phyloP scores from a whole-genome alignment of 2,329 filamentous ascomycete species.

The Penicillium palitans region DNA sequence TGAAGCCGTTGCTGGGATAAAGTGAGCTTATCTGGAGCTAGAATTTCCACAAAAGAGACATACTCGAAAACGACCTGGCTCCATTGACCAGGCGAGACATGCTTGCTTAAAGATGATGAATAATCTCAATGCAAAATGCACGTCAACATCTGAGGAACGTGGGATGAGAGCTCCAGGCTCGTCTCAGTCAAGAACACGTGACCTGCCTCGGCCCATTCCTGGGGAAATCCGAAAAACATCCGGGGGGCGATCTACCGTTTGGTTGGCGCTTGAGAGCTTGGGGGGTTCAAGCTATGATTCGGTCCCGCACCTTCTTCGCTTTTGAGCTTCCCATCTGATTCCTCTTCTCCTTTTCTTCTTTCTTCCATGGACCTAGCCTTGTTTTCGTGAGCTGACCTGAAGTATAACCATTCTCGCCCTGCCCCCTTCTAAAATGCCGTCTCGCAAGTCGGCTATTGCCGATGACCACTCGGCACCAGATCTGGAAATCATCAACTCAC shows the following conservation, averaged over 20 bases:
- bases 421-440: slow-evolving; percentile 28
- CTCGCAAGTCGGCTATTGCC: slow-evolving; percentile 31
- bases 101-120: slow-evolving; percentile 5
- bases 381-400: neutral
- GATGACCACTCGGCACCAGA: slow-evolving; percentile 62
- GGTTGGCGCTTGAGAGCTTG: slow-evolving; percentile 24
- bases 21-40: slow-evolving; percentile 15
- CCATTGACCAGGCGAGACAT: slow-evolving; percentile 35
- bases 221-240: slow-evolving; percentile 26
- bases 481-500: slow-evolving; percentile 72
- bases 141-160: neutral
- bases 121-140: neutral
- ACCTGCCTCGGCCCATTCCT: slow-evolving; percentile 29
- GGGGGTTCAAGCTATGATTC: slow-evolving; percentile 20
- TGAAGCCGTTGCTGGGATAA: slow-evolving; percentile 24
- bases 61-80: slow-evolving; percentile 32
- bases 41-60: slow-evolving; percentile 9
- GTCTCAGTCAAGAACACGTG: slow-evolving; percentile 18
- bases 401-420: slow-evolving; percentile 1
- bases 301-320: neutral
- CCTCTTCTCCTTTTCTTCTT: neutral
- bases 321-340: neutral
- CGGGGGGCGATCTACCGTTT: slow-evolving; percentile 25
- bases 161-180: slow-evolving; percentile 9
- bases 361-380: neutral